Conservation (phyloP, 768 basidiomycete genomes). For the Termitomyces bulborhizus region DNA sequence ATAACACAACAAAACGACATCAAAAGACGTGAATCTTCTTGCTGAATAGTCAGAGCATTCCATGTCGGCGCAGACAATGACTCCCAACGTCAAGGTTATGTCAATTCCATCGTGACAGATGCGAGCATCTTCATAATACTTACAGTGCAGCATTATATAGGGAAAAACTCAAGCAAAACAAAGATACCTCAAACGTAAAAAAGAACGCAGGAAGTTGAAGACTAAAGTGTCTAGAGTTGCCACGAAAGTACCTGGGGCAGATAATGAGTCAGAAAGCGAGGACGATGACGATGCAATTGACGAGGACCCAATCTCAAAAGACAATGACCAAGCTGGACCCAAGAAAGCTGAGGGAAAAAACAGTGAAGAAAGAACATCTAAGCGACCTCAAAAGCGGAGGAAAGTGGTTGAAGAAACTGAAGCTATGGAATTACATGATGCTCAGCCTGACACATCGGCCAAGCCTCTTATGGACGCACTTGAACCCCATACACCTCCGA, state of each 20-base stretch:
- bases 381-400: constrained; percentile 39
- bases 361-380: constrained; percentile 11
- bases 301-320: constrained; percentile 16
- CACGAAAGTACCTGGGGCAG: constrained; percentile 4
- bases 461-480: constrained; percentile 13
- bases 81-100: constrained; percentile 12
- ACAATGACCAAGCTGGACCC: constrained; percentile 3
- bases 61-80: neutral
- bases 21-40: neutral
- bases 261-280: constrained; percentile 17
- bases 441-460: constrained; percentile 3
- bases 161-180: constrained; percentile 67
- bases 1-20: neutral
- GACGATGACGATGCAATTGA: constrained; percentile 18
- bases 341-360: constrained; percentile 16
- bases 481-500: constrained; percentile 16
- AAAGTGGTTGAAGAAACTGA: constrained; percentile 24
- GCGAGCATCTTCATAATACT: constrained; percentile 14
- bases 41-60: neutral
- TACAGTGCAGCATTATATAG: constrained; percentile 24
- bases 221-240: constrained; percentile 12
- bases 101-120: neutral
- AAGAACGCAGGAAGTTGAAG: constrained; percentile 49
- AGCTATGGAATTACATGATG: neutral
- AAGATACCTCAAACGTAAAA: constrained; percentile 70